phyloP scores from a whole-genome alignment of 2,329 filamentous ascomycete species.

The Fusarium sp. region DNA sequence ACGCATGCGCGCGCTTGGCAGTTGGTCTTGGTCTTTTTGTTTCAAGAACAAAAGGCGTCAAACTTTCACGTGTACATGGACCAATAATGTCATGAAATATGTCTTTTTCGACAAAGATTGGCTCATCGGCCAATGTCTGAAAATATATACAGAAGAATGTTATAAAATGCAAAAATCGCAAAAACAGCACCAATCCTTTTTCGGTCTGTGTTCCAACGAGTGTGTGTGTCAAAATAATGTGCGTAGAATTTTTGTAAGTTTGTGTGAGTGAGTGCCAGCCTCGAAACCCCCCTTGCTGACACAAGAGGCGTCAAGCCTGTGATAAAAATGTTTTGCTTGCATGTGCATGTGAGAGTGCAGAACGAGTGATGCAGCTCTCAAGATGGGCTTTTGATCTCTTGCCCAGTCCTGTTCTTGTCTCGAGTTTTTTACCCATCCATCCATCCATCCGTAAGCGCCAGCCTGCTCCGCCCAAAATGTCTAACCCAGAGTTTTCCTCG shows the following conservation, averaged over 20 bases:
- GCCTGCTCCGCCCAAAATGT: slow-evolving; percentile 45
- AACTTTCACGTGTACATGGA: not conserved
- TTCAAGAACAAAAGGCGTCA: slow-evolving; percentile 17
- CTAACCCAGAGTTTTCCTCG: slow-evolving; percentile 33
- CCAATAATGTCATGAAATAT: not conserved
- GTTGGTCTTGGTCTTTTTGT: not conserved
- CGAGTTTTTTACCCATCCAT: slow-evolving; percentile 28
- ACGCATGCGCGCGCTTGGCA: not conserved
- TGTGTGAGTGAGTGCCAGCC: slow-evolving; percentile 49
- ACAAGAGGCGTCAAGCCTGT: slow-evolving; percentile 45
- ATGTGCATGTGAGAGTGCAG: slow-evolving; percentile 20
- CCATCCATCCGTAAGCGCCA: slow-evolving; percentile 40
- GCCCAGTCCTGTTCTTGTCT: slow-evolving; percentile 33
- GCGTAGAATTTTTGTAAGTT: slow-evolving; percentile 22
- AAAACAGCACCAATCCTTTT: slow-evolving; percentile 18
- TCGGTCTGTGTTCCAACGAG: slow-evolving; percentile 35
- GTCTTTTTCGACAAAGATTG: slow-evolving; percentile 20
- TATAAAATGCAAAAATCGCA: slow-evolving; percentile 19
- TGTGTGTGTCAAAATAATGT: slow-evolving; percentile 35
- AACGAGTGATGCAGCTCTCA: slow-evolving; percentile 26
- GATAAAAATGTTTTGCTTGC: slow-evolving; percentile 10
- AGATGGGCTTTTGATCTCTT: not conserved
- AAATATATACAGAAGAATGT: slow-evolving; percentile 46
- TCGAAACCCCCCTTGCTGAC: slow-evolving; percentile 36
- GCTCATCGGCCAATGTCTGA: slow-evolving; percentile 14